phyloP scores from a whole-genome alignment of 2,329 filamentous ascomycete species.

The Aspergillus thermomutatus region DNA sequence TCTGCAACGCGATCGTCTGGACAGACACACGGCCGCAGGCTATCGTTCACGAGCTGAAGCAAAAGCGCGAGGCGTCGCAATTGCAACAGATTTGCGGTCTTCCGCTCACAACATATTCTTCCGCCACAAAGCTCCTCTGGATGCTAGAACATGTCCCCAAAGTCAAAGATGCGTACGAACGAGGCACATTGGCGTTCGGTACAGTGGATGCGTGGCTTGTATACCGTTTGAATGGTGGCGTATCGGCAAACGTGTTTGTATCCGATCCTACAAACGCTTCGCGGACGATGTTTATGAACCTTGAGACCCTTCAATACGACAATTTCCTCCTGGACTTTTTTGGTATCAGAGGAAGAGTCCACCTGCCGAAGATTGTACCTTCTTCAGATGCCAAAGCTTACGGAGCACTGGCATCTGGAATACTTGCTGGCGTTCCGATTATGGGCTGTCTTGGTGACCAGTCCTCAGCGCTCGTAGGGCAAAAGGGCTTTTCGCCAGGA shows the following conservation, averaged over 20 bases:
- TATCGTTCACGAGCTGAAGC: slow-evolving; percentile 72
- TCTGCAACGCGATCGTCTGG: slow-evolving; percentile 86
- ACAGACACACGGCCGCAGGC: slow-evolving; percentile 76
- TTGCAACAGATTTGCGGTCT: slow-evolving; percentile 71
- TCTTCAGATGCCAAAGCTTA: slow-evolving; percentile 72
- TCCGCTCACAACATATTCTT: slow-evolving; percentile 83
- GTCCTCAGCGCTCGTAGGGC: slow-evolving; percentile 79
- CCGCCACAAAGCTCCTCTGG: slow-evolving; percentile 80
- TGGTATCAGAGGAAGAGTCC: slow-evolving; percentile 68
- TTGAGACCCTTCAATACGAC: slow-evolving; percentile 75
- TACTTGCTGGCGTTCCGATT: slow-evolving; percentile 66
- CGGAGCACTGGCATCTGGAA: slow-evolving; percentile 61
- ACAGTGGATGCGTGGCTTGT: slow-evolving; percentile 87
- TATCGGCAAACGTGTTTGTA: slow-evolving; percentile 66
- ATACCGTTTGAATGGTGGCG: slow-evolving; percentile 72
- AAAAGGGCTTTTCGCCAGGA: slow-evolving; percentile 77
- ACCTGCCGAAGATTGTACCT: slow-evolving; percentile 74
- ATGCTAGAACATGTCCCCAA: slow-evolving; percentile 68
- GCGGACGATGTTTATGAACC: slow-evolving; percentile 90
- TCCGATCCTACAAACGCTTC: slow-evolving; percentile 86
- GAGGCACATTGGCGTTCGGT: slow-evolving; percentile 72
- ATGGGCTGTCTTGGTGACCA: slow-evolving; percentile 82
- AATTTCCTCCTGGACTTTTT: slow-evolving; percentile 75
- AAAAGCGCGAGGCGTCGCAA: slow-evolving; percentile 60
- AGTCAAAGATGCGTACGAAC: slow-evolving; percentile 71